Base-by-base conservation (phyloP, 2,329 filamentous ascomycete species). In the Clonostachys solani region DNA sequence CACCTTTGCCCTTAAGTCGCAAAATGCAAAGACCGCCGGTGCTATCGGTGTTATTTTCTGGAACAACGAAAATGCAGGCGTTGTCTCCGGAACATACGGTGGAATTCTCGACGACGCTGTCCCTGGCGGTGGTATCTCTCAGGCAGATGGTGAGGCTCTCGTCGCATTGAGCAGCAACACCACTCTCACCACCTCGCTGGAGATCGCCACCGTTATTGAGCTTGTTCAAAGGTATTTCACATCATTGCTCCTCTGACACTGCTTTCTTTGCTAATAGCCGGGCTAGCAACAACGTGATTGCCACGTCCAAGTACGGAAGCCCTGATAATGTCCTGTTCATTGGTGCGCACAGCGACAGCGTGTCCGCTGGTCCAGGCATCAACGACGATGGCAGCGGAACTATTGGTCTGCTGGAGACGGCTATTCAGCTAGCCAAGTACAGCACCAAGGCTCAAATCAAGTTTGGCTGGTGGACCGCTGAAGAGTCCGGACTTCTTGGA, bases 331-430 rank as follows among this genome's bases (percentile, higher is more conserved):
- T 71, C 1, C 56, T 73, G 29, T 61, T 69, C 53, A 56, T 73
- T 0, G 70, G 71, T 16, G 70, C 67, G 0, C 71, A 74, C 49
- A 61, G 69, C 1, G 70, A 74, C 56, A 66, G 63, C 0, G 71
- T 73, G 3, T 62, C 67, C 18, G 66, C 63, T 7, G 72, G 72
- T 0, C 65, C 71, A 0, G 72, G 81, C 7, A 83, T 86, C 66
- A 86, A 86, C 60, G 83, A 86, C 59, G 77, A 86, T 55, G 83
- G 81, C 43, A 79, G 74, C 15, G 82, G 82, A n/a, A 73, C 74
- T 3, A 75, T 83, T 50, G 74, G 74, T 29, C 69, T 83, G 44
- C 69, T 86, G 7, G 79, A 81, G 46, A 69, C 83, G 33, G 82
- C 82, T 10, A 73, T 75, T 23, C 73, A 75, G n/a, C 71, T 86